Conservation (phyloP, 305 asterid species). For the Fraxinus greggii region DNA sequence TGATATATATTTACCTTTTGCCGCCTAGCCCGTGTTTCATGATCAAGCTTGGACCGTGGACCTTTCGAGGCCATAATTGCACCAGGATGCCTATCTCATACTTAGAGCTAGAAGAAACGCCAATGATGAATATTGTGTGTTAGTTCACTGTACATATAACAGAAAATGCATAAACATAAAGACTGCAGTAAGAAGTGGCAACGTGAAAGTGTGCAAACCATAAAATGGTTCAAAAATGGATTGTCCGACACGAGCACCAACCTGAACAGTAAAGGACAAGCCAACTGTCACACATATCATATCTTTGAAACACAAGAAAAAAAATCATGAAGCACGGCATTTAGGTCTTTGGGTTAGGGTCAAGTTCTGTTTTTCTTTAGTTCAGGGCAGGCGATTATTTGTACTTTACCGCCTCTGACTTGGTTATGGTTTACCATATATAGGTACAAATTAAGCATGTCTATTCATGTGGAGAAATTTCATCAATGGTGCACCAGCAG, state of each 20-base stretch:
- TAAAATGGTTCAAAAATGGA: neutral
- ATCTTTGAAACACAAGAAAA: neutral
- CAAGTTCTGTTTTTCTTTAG: neutral
- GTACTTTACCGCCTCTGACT: neutral
- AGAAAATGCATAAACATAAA: neutral
- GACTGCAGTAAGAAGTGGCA: neutral
- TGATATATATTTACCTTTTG: conserved; percentile 62
- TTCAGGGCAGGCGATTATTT: neutral
- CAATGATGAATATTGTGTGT: conserved; percentile 6
- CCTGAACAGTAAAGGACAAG: neutral
- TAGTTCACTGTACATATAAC: conserved; percentile 10
- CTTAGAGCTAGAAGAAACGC: conserved; percentile 32
- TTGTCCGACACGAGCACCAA: neutral
- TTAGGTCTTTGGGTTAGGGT: neutral
- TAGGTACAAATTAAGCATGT: neutral
- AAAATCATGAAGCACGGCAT: neutral
- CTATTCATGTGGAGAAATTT: neutral
- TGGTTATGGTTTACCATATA: neutral
- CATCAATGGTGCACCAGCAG: neutral
- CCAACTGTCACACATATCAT: neutral
- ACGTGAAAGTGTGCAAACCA: neutral
- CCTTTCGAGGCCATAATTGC: conserved; percentile 96
- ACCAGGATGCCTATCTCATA: conserved; percentile 47
- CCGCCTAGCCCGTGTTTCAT: conserved; percentile 85
- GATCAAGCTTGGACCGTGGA: conserved; percentile 89